Conservation (phyloP, 2,329 filamentous ascomycete genomes). For the Paecilomyces dactylethromorphus region DNA sequence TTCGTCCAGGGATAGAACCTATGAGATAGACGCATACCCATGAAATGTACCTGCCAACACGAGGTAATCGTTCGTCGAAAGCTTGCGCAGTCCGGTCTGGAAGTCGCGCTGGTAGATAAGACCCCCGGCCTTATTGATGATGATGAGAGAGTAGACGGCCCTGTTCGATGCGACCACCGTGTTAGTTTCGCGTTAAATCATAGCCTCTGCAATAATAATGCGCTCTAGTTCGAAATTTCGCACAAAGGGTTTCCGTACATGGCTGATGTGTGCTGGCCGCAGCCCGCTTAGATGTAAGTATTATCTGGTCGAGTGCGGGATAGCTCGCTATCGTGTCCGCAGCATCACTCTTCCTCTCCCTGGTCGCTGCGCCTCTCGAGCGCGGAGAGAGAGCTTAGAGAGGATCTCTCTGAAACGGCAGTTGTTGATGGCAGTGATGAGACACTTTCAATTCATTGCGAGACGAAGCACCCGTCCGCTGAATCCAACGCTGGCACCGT, state of each 20-base stretch:
- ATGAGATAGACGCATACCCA: conserved; percentile 51
- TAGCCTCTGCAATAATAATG: not conserved
- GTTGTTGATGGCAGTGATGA: not conserved
- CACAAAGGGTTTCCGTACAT: not conserved
- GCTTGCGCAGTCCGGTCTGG: conserved; percentile 75
- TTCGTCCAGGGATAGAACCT: not conserved
- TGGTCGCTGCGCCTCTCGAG: not conserved
- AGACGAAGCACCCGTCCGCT: not conserved
- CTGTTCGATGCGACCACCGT: conserved; percentile 39
- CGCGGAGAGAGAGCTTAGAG: not conserved
- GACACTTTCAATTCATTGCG: not conserved
- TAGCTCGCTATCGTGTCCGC: not conserved
- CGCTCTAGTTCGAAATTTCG: not conserved
- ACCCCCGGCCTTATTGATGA: conserved; percentile 98
- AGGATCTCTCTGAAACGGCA: not conserved
- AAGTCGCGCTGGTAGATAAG: conserved; percentile 96
- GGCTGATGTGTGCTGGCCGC: not conserved
- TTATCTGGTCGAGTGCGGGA: not conserved
- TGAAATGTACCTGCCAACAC: conserved; percentile 97
- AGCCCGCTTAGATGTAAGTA: not conserved
- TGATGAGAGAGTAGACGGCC: conserved; percentile 90
- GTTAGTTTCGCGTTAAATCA: not conserved
- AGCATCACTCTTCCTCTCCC: not conserved
- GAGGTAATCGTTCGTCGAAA: conserved; percentile 92
- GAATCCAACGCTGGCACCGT: not conserved